phyloP scores from a whole-genome alignment of 2,329 filamentous ascomycete genomes.

The Amauroascus verrucosus region DNA sequence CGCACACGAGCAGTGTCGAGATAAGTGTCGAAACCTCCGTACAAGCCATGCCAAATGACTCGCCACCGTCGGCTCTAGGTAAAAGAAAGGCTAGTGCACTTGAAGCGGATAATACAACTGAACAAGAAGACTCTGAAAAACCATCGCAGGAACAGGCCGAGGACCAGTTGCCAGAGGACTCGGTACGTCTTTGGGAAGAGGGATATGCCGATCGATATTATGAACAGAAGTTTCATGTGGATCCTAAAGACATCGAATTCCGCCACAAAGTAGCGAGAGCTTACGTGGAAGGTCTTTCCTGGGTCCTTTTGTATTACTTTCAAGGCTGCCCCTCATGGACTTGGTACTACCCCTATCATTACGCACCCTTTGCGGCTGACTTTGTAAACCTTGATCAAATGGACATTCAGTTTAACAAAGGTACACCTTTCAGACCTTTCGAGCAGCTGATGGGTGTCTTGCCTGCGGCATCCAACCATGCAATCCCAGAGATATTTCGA shows the following conservation, averaged over 20 bases:
- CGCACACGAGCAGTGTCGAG: slow-evolving; percentile 16
- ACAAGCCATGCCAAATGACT: slow-evolving; percentile 16
- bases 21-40: slow-evolving; percentile 22
- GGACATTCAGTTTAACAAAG: slow-evolving; percentile 71
- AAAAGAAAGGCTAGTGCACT: slow-evolving; percentile 60
- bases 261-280: slow-evolving; percentile 76
- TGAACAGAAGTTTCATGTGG: slow-evolving; percentile 85
- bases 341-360: slow-evolving; percentile 98
- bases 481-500: slow-evolving; percentile 80
- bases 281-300: slow-evolving; percentile 91
- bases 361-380: slow-evolving; percentile 92
- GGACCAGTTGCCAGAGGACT: slow-evolving; percentile 62
- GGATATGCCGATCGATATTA: slow-evolving; percentile 95
- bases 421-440: slow-evolving; percentile 77
- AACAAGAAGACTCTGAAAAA: slow-evolving; percentile 49
- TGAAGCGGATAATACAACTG: slow-evolving; percentile 44
- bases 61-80: slow-evolving; percentile 27
- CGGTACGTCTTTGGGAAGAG: slow-evolving; percentile 84
- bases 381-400: slow-evolving; percentile 75
- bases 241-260: slow-evolving; percentile 71
- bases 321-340: slow-evolving; percentile 98
- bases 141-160: slow-evolving; percentile 41
- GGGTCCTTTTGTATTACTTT: slow-evolving; percentile 95
- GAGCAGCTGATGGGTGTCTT: slow-evolving; percentile 98
- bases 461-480: slow-evolving; percentile 83